Evolutionary conservation across 2,329 filamentous ascomycete genomes (phyloP).

Genomic region (Xylaria sp.): DNA sequence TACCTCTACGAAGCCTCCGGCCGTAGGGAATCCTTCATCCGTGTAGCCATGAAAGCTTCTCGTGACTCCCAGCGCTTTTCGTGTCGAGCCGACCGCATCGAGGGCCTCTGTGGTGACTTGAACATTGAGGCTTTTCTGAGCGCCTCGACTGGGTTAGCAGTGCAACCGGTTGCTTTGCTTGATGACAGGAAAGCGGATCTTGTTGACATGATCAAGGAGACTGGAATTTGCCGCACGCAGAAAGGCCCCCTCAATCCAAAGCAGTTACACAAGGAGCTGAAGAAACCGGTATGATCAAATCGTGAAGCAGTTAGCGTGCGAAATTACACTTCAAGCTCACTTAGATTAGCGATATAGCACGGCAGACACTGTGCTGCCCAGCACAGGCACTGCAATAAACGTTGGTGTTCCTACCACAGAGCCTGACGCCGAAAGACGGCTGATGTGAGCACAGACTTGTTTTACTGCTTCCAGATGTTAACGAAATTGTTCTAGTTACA

Average conservation of each 20-base stretch:
- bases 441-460: conserved; percentile 17
- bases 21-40: conserved; percentile 10
- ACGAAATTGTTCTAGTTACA: conserved; percentile 14
- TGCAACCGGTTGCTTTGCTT: conserved; percentile 21
- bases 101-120: conserved; percentile 24
- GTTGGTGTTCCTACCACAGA: conserved; percentile 4
- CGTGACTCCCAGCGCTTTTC: conserved; percentile 28
- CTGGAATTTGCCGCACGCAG: conserved; percentile 19
- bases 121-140: conserved; percentile 4
- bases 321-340: conserved; percentile 6
- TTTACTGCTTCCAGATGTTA: conserved; percentile 1
- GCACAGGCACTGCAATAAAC: neutral
- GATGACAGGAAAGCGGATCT: conserved; percentile 27
- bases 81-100: conserved; percentile 21
- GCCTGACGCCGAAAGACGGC: conserved; percentile 29
- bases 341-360: conserved; percentile 19
- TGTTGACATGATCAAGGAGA: conserved; percentile 15
- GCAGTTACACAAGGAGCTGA: conserved; percentile 17
- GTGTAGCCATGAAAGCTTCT: conserved; percentile 23
- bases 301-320: neutral
- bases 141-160: neutral
- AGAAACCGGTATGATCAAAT: conserved; percentile 20
- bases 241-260: conserved; percentile 23
- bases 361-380: neutral
- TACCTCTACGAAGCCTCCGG: conserved; percentile 22